Conservation (phyloP, 2,329 filamentous ascomycete genomes). For the Rutstroemia sp. region DNA sequence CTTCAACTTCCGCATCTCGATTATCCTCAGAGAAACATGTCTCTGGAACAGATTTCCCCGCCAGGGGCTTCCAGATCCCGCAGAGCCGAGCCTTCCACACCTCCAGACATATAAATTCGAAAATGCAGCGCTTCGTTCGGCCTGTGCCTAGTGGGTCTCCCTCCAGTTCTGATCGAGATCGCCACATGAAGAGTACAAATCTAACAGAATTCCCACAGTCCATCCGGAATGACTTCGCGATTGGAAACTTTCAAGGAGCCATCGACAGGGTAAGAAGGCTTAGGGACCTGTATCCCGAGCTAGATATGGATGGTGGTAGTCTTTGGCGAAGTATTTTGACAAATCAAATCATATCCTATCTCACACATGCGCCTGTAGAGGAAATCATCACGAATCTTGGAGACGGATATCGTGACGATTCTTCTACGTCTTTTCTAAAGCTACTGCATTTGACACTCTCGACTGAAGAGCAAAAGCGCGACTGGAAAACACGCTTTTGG, state of each 20-base stretch:
- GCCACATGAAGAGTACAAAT: no score
- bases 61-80: constrained; percentile 5
- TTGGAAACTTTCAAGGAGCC: constrained; percentile 18
- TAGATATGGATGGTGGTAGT: neutral
- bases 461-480: neutral
- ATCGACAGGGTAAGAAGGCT: constrained; percentile 9
- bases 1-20: neutral
- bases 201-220: neutral
- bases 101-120: neutral
- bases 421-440: constrained; percentile 36
- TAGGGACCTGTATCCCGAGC: neutral
- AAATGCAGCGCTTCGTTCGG: neutral
- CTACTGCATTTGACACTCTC: constrained; percentile 31
- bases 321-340: constrained; percentile 18
- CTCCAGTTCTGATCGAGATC: neutral
- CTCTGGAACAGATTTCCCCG: neutral
- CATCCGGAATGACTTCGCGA: neutral
- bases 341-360: constrained; percentile 14
- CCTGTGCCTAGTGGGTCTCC: neutral
- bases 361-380: constrained; percentile 29
- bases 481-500: constrained; percentile 29
- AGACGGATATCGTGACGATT: constrained; percentile 29
- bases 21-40: neutral
- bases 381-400: constrained; percentile 32
- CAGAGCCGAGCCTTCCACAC: constrained; percentile 14